Evolutionary conservation across 148 eudicot genomes (phyloP), one percentile per base, ranked within the genome.

Genomic region (Camellia lanceoleosa): DNA sequence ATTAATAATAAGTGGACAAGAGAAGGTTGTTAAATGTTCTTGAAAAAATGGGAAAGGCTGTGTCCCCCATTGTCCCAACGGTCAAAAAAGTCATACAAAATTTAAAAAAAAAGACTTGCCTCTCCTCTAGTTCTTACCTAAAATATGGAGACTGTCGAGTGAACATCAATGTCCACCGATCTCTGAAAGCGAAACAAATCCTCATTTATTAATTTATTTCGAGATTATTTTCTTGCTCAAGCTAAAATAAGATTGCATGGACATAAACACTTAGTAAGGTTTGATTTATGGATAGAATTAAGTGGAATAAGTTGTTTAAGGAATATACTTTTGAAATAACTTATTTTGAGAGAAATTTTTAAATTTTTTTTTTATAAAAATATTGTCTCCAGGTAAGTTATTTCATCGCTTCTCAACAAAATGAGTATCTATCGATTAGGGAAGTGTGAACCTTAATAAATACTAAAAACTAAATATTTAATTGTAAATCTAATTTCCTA

Each of bases 121-220:
- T 55, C 15, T 41, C 47, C 72, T 49, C 44, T 16, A 54, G 3
- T 5, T 44, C 19, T 55, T 61, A 75, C 78, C 78, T 75, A 60
- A 75, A 75, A 43, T 61, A n/a, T 5, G 54, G 55, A 61, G 63
- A 30, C 42, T 75, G 78, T 75, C 68, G 18, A 46, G 79, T 46
- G 70, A 14, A 20, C 46, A 46, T 20, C 55, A 76, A 54, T 8
- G 16, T 63, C 68, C 70, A n/a, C 79, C 43, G 19, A 46, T 62
- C 38, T 5, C 5, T 49, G 70, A 63, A 47, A 59, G 9, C 13
- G 3, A 42, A 18, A 42, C 8, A 1, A 56, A 10, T 20, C 6
- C 42, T 14, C 0, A 1, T 1, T 52, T 13, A 2, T 56, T 3
- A 13, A 9, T 43, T 43, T 59, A 5, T 0, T 2, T 3, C 10